Evolutionary conservation across 495 filamentous ascomycete species (phyloP).

Genomic region (Annulohypoxylon stygium): DNA sequence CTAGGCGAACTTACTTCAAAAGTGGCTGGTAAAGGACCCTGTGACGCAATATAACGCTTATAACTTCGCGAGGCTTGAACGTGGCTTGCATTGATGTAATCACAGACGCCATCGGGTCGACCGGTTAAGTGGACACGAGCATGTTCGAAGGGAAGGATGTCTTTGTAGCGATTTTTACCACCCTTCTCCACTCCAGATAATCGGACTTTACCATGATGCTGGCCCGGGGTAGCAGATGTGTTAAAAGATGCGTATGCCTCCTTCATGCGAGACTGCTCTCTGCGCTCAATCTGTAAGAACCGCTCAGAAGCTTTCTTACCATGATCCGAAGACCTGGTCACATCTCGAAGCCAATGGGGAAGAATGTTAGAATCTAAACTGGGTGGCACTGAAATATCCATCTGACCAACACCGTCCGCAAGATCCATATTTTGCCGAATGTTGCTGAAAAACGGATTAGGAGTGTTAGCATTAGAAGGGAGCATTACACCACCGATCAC

Average conservation of each 20-base stretch:
- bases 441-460: conserved; percentile 94
- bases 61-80: conserved; percentile 81
- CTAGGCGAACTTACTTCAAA: conserved; percentile 76
- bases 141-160: conserved; percentile 97
- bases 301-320: conserved; percentile 85
- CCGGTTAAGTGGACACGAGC: conserved; percentile 83
- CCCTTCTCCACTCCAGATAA: conserved; percentile 96
- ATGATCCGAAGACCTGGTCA: conserved; percentile 72
- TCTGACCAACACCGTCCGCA: conserved; percentile 91
- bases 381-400: conserved; percentile 78
- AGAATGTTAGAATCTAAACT: conserved; percentile 68
- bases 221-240: conserved; percentile 49
- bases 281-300: conserved; percentile 86
- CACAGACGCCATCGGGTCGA: conserved; percentile 78
- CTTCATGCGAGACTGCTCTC: conserved; percentile 90
- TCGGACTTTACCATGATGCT: conserved; percentile 52
- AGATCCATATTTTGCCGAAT: conserved; percentile 98
- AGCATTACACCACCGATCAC: conserved; percentile 90
- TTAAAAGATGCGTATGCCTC: conserved; percentile 78
- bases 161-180: conserved; percentile 95
- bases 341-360: conserved; percentile 82
- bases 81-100: conserved; percentile 96
- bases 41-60: conserved; percentile 94
- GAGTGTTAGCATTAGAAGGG: conserved; percentile 72
- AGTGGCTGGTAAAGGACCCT: conserved; percentile 92